A percentile compares a stretch with the other conserved stretches of the same genome.
phyloP scores from a whole-genome alignment of 768 basidiomycete genomes.

The Kwoniella sp. region DNA sequence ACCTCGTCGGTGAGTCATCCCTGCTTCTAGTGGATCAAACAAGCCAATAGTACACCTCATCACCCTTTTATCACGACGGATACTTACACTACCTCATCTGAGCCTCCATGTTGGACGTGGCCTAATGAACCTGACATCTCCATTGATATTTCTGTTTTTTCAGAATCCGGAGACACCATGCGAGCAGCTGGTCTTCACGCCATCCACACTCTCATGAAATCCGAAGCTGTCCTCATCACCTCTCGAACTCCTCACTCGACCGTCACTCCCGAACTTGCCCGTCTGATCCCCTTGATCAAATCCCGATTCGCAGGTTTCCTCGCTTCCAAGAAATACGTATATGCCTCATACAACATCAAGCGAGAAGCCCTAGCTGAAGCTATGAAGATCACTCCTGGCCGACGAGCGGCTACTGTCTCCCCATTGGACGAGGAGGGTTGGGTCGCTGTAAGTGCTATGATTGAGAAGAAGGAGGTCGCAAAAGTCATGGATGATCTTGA shows the following conservation, averaged over 20 bases:
- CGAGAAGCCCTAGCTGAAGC: conserved; percentile 67
- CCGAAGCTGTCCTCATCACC: conserved; percentile 91
- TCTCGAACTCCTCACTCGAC: conserved; percentile 57
- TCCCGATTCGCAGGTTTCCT: conserved; percentile 89
- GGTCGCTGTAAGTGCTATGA: conserved; percentile 92
- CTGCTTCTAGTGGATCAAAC: too few species aligned
- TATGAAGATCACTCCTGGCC: conserved; percentile 76
- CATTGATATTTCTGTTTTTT: neutral
- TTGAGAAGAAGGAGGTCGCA: conserved; percentile 77
- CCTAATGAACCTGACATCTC: too few species aligned
- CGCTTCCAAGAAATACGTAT: conserved; percentile 75
- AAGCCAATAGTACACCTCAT: too few species aligned
- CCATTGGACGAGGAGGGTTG: conserved; percentile 79
- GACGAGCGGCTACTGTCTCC: conserved; percentile 79
- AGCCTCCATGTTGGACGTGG: too few species aligned
- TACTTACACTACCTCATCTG: too few species aligned
- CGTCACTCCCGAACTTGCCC: conserved; percentile 61
- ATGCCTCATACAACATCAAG: conserved; percentile 90
- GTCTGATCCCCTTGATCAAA: conserved; percentile 76
- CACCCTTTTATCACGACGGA: too few species aligned
- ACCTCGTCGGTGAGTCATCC: conserved; percentile 77
- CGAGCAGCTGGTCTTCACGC: conserved; percentile 93
- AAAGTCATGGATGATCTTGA: conserved; percentile 85
- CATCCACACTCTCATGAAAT: conserved; percentile 81
- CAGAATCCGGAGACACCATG: conserved; percentile 99